phyloP scores from a whole-genome alignment of 768 basidiomycete species.

The Tylopilus sp. region DNA sequence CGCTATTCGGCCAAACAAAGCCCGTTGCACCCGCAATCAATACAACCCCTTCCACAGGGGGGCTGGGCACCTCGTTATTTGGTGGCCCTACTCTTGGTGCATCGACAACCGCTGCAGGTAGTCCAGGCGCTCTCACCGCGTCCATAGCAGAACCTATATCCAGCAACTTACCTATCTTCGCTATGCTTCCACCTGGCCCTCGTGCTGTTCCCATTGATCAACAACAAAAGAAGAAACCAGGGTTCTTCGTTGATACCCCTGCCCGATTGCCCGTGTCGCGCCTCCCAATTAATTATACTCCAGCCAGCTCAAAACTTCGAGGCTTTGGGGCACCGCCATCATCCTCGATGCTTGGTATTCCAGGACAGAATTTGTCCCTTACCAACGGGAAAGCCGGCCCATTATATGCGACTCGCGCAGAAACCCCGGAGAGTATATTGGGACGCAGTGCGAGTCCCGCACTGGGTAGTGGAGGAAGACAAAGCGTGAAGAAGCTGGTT shows the following conservation, averaged over 20 bases:
- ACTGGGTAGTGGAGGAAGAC: constrained; percentile 63
- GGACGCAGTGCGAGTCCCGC: constrained; percentile 55
- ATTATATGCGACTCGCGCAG: constrained; percentile 49
- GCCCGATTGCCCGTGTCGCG: constrained; percentile 69
- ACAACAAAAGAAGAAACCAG: constrained; percentile 69
- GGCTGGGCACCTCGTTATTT: constrained; percentile 40
- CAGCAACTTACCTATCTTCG: constrained; percentile 68
- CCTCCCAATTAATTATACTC: constrained; percentile 60
- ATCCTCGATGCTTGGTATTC: constrained; percentile 32
- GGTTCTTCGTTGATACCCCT: constrained; percentile 74
- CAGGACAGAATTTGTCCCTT: constrained; percentile 41
- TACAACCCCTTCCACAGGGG: constrained; percentile 37
- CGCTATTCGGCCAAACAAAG: constrained; percentile 49
- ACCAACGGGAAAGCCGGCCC: constrained; percentile 53
- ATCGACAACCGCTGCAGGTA: constrained; percentile 41
- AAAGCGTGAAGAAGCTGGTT: constrained; percentile 92
- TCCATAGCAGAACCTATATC: constrained; percentile 87
- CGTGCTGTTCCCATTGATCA: constrained; percentile 59
- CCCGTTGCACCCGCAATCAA: constrained; percentile 49
- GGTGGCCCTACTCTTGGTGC: constrained; percentile 36
- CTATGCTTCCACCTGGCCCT: constrained; percentile 69
- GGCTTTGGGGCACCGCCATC: constrained; percentile 55
- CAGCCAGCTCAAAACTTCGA: constrained; percentile 61
- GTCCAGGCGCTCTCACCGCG: constrained; percentile 66
- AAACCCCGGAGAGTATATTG: constrained; percentile 60